Evolutionary conservation across 179 eudicot species (phyloP), one percentile per base, ranked within the genome.

Genomic region (Sideroxylon spinosum): DNA sequence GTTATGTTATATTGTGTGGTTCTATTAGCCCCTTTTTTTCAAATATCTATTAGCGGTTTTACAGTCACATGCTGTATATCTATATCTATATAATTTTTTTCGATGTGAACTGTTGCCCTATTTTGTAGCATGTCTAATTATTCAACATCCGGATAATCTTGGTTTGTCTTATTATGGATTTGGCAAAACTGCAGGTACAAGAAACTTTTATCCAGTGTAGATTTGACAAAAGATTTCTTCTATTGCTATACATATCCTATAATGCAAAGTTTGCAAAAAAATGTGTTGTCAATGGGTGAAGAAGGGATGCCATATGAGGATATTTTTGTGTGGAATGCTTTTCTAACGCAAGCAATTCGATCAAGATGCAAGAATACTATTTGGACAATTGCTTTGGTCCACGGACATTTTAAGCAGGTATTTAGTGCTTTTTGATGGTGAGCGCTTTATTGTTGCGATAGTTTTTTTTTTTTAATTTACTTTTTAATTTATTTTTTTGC

Each of bases 351-450:
- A 80, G 84, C 89, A 64, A 92, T 95, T 74, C 93, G 98, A 71
- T 88, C 93, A 78, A 89, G 97, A 85, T 95, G 94, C 92, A 93
- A 78, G 68, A 93, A 93, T 82, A 91, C 94, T 76, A 91, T 93
- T 53, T 95, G 98, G 98, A 93, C 97, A 61, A 88, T 95, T 84
- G 90, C 98, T 46, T 79, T 95, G 82, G 93, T 91, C 79, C 97
- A 95, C 81, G 98, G 98, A 67, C 83, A 95, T 86, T 95, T 93
- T 83, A 93, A 93, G 88, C 98, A 95, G 90, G 98, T 93, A 82
- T n/a, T 49, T 71, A 64, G 29, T 48, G 71, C 29, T 73, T 29
- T 69, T 20, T 13, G 10, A 64, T 19, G 68, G 53, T 71, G 74
- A 16, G 0, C 7, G 7, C 37, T 7, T 76, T 17, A 13, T 37